Conservation (phyloP, 2,329 filamentous ascomycete genomes). For the Geosmithia flava region DNA sequence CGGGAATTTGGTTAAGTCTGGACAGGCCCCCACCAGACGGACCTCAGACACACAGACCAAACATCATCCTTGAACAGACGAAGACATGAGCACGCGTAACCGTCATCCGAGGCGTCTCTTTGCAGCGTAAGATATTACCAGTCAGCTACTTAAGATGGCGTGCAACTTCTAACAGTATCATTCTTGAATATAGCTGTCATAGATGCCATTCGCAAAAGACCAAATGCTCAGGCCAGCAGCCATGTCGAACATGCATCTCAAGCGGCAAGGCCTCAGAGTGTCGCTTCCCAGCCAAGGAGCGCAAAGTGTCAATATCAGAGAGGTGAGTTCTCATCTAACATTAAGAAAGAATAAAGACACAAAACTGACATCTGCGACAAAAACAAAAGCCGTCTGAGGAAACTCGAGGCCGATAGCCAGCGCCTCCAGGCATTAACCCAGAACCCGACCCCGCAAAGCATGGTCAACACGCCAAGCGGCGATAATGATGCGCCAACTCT, state of each 20-base stretch:
- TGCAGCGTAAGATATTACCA: background rate
- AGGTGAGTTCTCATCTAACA: conserved; percentile 3
- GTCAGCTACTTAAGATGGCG: conserved; percentile 1
- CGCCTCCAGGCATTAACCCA: conserved; percentile 3
- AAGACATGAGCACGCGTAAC: background rate
- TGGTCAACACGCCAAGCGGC: background rate
- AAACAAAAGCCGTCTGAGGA: conserved; percentile 7
- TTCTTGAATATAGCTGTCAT: conserved; percentile 17
- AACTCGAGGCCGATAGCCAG: conserved; percentile 8
- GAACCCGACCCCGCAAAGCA: conserved; percentile 4
- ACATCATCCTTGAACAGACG: background rate
- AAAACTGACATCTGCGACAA: background rate
- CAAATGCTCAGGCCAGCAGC: conserved; percentile 29
- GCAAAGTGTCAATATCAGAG: conserved; percentile 22
- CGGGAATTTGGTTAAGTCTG: too few relatives aligned
- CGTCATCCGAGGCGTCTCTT: background rate
- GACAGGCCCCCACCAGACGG: too few relatives aligned
- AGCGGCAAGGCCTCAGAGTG: conserved; percentile 23
- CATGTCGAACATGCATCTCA: conserved; percentile 24
- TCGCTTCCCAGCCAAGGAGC: conserved; percentile 24
- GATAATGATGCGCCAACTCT: conserved; percentile 4
- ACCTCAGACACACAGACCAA: background rate
- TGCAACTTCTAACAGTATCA: background rate
- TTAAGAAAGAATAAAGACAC: too few relatives aligned
- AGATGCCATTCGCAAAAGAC: conserved; percentile 32